Percentiles rank a stretch among this genome's conserved stretches.
Evolutionary conservation across 2,329 filamentous ascomycete species (phyloP).

Genomic region (Peltaster fructicola): DNA sequence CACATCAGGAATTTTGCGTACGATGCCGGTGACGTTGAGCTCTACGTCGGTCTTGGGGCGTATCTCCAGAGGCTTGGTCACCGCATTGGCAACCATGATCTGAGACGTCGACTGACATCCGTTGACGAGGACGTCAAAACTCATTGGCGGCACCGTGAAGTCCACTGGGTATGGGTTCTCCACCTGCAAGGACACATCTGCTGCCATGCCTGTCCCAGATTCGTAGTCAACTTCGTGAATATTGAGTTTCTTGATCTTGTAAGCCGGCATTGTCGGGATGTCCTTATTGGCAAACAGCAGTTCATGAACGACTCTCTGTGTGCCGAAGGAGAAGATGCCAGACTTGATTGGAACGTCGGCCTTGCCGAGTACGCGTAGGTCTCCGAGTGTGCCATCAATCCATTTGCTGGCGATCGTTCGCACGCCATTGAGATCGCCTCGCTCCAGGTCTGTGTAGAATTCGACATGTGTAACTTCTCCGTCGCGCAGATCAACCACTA

Average conservation of each 20-base stretch:
- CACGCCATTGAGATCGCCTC: slow-evolving; percentile 61
- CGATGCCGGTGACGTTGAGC: slow-evolving; percentile 52
- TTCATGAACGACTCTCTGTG: slow-evolving; percentile 55
- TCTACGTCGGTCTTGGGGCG: slow-evolving; percentile 49
- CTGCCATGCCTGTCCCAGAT: slow-evolving; percentile 50
- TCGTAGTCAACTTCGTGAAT: slow-evolving; percentile 52
- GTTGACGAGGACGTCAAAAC: slow-evolving; percentile 70
- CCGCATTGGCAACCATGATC: slow-evolving; percentile 62
- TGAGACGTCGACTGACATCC: slow-evolving; percentile 57
- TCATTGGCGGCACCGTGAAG: slow-evolving; percentile 59
- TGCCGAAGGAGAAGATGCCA: slow-evolving; percentile 62
- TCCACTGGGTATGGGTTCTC: slow-evolving; percentile 64
- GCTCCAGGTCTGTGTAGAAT: slow-evolving; percentile 56
- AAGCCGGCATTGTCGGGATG: slow-evolving; percentile 60
- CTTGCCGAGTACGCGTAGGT: slow-evolving; percentile 54
- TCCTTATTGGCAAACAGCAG: slow-evolving; percentile 56
- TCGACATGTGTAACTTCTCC: slow-evolving; percentile 62
- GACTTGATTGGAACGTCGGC: slow-evolving; percentile 59
- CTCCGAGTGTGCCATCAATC: slow-evolving; percentile 58
- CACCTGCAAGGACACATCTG: slow-evolving; percentile 56
- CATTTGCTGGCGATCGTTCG: slow-evolving; percentile 73
- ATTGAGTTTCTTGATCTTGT: slow-evolving; percentile 66
- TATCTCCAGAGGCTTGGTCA: slow-evolving; percentile 49
- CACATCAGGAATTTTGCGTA: slow-evolving; percentile 55
- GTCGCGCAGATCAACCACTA: slow-evolving; percentile 61